These are phyloP conservation scores for Lodderomyces parapsilosis DNA, from an alignment of 1,139 yeast species.

Conservation along the genomic window DNA sequence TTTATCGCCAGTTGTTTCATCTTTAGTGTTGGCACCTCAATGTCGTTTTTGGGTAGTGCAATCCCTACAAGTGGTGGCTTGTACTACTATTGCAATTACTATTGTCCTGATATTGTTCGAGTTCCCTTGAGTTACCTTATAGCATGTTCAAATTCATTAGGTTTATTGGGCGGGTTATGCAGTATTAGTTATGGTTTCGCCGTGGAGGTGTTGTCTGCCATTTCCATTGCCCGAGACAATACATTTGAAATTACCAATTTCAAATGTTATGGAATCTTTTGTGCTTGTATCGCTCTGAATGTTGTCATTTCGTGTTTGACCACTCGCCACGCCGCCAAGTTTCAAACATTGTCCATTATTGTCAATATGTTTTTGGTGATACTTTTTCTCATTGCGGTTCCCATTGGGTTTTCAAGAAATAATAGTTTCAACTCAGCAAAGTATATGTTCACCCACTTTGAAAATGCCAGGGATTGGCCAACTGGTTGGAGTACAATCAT, in stretches of 20 bases:
- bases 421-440: constrained; percentile 35
- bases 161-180: constrained; percentile 35
- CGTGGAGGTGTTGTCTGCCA: constrained; percentile 32
- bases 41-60: constrained; percentile 63
- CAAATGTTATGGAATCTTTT: constrained; percentile 35
- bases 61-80: constrained; percentile 73
- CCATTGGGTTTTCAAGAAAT: constrained; percentile 56
- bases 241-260: constrained; percentile 29
- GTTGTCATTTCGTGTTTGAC: constrained; percentile 30
- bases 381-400: constrained; percentile 61
- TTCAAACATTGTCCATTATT: constrained; percentile 59
- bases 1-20: constrained; percentile 56
- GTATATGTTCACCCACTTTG: constrained; percentile 54
- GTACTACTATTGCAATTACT: constrained; percentile 52
- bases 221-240: constrained; percentile 27
- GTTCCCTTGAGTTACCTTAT: constrained; percentile 44
- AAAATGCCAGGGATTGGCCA: constrained; percentile 36
- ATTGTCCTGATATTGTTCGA: constrained; percentile 27
- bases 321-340: constrained; percentile 46
- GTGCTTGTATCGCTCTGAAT: constrained; percentile 28
- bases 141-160: constrained; percentile 36
- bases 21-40: constrained; percentile 55
- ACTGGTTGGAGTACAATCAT: constrained; percentile 43
- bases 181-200: constrained; percentile 39
- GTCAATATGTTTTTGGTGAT: constrained; percentile 54